A percentile compares a stretch with the other conserved stretches of the same genome.
Evolutionary conservation across 208 protist species (phyloP).

Genomic region (Acanthamoeba healyi): DNA sequence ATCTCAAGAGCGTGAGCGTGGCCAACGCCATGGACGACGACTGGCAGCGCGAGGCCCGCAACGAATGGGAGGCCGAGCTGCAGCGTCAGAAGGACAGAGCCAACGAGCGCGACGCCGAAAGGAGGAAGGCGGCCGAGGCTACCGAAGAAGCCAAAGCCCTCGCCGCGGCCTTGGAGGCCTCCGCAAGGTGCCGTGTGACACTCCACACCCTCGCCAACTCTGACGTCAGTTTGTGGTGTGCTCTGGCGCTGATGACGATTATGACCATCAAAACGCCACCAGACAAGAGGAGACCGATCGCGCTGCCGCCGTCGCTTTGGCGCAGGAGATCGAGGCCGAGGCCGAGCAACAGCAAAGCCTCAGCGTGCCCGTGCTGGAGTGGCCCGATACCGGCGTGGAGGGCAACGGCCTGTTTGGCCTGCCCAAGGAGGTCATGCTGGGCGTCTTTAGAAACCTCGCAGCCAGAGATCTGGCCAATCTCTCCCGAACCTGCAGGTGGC

Average conservation of each 20-base stretch:
- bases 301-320: neutral
- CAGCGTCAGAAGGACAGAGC: neutral
- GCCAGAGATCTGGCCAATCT: neutral
- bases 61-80: neutral
- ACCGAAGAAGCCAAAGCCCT: neutral
- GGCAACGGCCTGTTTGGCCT: constrained; percentile 21
- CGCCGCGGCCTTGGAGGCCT: neutral
- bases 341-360: neutral
- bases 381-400: neutral
- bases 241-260: neutral
- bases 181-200: neutral
- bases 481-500: neutral
- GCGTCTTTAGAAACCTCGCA: neutral
- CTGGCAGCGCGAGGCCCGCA: neutral
- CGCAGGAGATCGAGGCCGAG: neutral
- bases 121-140: neutral
- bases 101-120: neutral
- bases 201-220: neutral
- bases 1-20: neutral
- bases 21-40: neutral
- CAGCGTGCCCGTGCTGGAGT: neutral
- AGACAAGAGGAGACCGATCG: neutral
- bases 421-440: neutral
- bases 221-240: neutral
- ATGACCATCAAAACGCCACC: neutral